Percentiles rank a stretch among this genome's conserved stretches.
These are phyloP conservation scores for Ascochyta rabiei DNA, from an alignment of 2,329 filamentous ascomycete species.

Conservation along the genomic window DNA sequence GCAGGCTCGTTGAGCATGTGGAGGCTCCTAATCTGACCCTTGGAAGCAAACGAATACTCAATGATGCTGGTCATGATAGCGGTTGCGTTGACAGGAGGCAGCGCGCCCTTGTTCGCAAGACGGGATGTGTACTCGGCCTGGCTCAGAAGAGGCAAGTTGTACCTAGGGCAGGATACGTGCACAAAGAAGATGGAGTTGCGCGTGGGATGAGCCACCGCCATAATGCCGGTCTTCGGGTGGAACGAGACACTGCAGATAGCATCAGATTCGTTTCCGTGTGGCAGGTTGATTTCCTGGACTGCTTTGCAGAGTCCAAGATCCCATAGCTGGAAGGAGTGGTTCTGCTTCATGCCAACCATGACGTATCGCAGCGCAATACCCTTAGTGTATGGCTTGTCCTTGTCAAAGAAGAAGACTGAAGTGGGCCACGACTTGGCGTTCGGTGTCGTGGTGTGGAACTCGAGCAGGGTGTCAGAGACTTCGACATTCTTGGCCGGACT, in stretches of 20 bases:
- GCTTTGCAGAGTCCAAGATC: constrained; percentile 93
- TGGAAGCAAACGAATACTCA: constrained; percentile 89
- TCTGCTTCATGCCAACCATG: constrained; percentile 98
- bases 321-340: constrained; percentile 98
- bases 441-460: constrained; percentile 82
- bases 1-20: constrained; percentile 81
- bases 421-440: constrained; percentile 96
- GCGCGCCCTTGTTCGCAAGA: constrained; percentile 65
- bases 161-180: constrained; percentile 91
- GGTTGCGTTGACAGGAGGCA: constrained; percentile 85
- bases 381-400: constrained; percentile 90
- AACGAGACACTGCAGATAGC: constrained; percentile 98
- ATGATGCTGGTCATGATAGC: constrained; percentile 96
- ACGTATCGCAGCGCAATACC: constrained; percentile 90
- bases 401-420: constrained; percentile 94
- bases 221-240: constrained; percentile 88
- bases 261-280: constrained; percentile 93
- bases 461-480: constrained; percentile 84
- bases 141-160: constrained; percentile 78
- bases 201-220: constrained; percentile 93
- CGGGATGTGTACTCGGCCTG: constrained; percentile 88
- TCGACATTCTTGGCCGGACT: constrained; percentile 64
- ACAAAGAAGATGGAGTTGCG: constrained; percentile 98
- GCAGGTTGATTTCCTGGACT: constrained; percentile 95
- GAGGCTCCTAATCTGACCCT: constrained; percentile 85